Conservation (phyloP, 306 rosid species). For the Prunus salicina region DNA sequence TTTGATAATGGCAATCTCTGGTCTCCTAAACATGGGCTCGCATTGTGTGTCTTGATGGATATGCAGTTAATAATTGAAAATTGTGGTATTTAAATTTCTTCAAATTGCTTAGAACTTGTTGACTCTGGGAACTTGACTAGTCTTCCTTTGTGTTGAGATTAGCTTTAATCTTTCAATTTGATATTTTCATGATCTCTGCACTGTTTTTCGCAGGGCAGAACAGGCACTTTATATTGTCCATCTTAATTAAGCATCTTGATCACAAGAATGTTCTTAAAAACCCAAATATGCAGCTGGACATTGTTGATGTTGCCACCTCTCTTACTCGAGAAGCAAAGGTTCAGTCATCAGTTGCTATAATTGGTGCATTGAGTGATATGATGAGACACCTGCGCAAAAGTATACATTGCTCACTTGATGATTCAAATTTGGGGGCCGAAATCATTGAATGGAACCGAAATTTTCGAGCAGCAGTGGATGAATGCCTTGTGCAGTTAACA, state of each 20-base stretch:
- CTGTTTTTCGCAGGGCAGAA: slow-evolving; percentile 17
- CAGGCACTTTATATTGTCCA: slow-evolving; percentile 26
- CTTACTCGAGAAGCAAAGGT: slow-evolving; percentile 24
- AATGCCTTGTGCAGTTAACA: slow-evolving; percentile 28
- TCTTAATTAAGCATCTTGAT: slow-evolving; percentile 32
- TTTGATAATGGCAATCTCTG: slow-evolving; percentile 58
- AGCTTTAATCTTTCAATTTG: background rate
- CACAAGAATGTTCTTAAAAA: slow-evolving; percentile 31
- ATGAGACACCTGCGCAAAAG: slow-evolving; percentile 30
- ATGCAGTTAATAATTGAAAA: slow-evolving; percentile 64
- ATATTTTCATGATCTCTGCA: background rate
- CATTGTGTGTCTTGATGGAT: slow-evolving; percentile 52
- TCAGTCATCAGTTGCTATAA: slow-evolving; percentile 42
- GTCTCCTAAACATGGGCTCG: slow-evolving; percentile 66
- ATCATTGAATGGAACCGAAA: slow-evolving; percentile 25
- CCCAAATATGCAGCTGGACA: slow-evolving; percentile 26
- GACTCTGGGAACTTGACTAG: background rate
- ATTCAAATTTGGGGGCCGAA: slow-evolving; percentile 30
- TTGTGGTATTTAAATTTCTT: slow-evolving; percentile 43
- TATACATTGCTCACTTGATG: slow-evolving; percentile 32
- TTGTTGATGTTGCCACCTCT: slow-evolving; percentile 26
- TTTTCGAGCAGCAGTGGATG: slow-evolving; percentile 20
- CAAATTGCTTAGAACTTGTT: slow-evolving; percentile 2
- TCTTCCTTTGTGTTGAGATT: slow-evolving; percentile 13
- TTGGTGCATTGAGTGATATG: slow-evolving; percentile 47